Conservation (phyloP, 1,284 basidiomycete genomes). For the Leccinum pallidistipes region DNA sequence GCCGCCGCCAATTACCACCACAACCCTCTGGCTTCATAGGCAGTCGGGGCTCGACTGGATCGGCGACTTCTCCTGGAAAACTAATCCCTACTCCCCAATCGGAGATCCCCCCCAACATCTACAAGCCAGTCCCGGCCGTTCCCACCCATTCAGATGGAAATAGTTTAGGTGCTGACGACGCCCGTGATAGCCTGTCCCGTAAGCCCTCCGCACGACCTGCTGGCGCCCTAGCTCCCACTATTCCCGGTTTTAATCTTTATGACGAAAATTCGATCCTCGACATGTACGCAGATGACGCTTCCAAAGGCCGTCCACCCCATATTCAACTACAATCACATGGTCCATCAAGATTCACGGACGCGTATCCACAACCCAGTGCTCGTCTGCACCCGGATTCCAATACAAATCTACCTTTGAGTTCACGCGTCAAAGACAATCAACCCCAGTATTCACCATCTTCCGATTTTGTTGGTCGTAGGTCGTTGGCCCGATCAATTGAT, state of each 20-base stretch:
- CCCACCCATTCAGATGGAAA: constrained; percentile 19
- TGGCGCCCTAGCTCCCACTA: constrained; percentile 36
- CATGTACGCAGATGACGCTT: constrained; percentile 26
- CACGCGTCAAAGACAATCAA: constrained; percentile 27
- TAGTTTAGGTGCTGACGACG: constrained; percentile 13
- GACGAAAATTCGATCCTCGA: constrained; percentile 31
- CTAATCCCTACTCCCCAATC: constrained; percentile 14
- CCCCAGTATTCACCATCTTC: constrained; percentile 21
- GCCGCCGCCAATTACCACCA: constrained; percentile 32
- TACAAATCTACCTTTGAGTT: constrained; percentile 7
- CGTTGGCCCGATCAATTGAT: background rate
- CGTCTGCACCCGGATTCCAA: constrained; percentile 21
- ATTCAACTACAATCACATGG: constrained; percentile 19
- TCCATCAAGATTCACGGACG: constrained; percentile 26
- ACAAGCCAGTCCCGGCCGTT: constrained; percentile 34
- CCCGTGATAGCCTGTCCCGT: constrained; percentile 20
- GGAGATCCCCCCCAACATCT: constrained; percentile 28
- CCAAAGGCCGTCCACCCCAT: constrained; percentile 21
- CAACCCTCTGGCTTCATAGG: constrained; percentile 16
- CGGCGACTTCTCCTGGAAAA: constrained; percentile 22
- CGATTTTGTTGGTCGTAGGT: constrained; percentile 29
- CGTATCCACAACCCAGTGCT: constrained; percentile 11
- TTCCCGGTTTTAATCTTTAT: constrained; percentile 31
- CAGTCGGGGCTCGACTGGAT: constrained; percentile 24
- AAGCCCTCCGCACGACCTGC: constrained; percentile 33